Evolutionary conservation across 495 filamentous ascomycete genomes (phyloP), one percentile per base, ranked within the genome.

Genomic region (Neurospora sp.): DNA sequence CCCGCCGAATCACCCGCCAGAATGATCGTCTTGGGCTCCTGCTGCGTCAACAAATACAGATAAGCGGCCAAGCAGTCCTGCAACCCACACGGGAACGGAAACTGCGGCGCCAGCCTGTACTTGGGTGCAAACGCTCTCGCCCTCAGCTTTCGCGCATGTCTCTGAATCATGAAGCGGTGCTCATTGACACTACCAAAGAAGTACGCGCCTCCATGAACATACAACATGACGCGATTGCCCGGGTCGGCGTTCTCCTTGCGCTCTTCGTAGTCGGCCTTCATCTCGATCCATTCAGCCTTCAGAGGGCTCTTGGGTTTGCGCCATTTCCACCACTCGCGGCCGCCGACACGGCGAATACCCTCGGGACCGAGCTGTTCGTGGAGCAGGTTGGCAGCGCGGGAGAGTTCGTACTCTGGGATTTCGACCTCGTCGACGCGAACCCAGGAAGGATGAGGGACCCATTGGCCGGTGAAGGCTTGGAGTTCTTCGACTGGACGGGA

Each of bases 281-380:
- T 97, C 85, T 97, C 96, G 75, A 98, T 91, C 95, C 93, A 98
- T 79, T 98, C 96, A 2, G 92, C 94, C 78, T 89, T 90, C 70
- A 96, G 81, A 0, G 88, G 87, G 39, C 83, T 86, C 18, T 87
- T 83, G 10, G 83, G 84, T 71, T 83, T 82, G 72, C 95, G 90
- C 95, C 95, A 98, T 84, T 94, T 93, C 95, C 95, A 98, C 95
- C 95, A 98, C 49, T 88, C 88, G 81, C 88, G 86, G 0, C 95
- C 95, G 23, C 95, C 95, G 2, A 97, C 88, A 49, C 87, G 87
- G 31, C 86, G 82, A 27, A 97, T 85, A 0, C 93, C 95, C 18
- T 90, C 87, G 5, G 87, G 87, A 0, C 95, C 95, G 37, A 98
- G 86, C 78, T 97, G 90, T 18, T 87, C 85, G 42, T 86, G 84